Evolutionary conservation across 441 rosid genomes (phyloP), one percentile per base, ranked within the genome.

Genomic region (Macaranga tanarius): DNA sequence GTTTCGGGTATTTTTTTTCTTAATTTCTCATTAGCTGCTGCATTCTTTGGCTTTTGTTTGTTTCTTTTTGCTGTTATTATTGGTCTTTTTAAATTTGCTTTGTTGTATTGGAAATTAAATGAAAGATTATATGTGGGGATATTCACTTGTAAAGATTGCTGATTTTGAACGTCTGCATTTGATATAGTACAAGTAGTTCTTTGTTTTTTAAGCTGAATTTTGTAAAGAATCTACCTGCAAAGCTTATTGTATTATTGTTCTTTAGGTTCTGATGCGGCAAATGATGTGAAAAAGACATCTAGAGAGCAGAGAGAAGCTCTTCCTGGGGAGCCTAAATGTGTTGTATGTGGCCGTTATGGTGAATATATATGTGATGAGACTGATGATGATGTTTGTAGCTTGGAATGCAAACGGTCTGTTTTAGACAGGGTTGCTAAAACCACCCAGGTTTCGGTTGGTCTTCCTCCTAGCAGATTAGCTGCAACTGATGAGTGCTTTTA

Each of bases 281-380:
- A 86, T 80, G 90, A 79, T 64, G 86, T 92, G 75, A 87, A 88
- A 76, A 77, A 78, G 81, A 84, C 79, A 23, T 85, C 85, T 66
- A 80, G 50, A 75, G 92, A 90, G 69, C 98, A 92, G 83, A 88
- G 97, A 82, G 81, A 75, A n/a, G 89, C 94, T 78, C 76, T 89
- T 69, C 75, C 81, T 0, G 92, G 79, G 34, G 99, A 92, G 71
- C 97, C 95, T 52, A 80, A 67, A 76, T 94, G 99, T 80, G 90
- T 85, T 66, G 76, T 88, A 42, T 90, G 97, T 63, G 77, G 93
- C 61, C 91, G 90, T 70, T 92, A 92, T 78, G 98, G 98, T 15
- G 97, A 94, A 76, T 92, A 92, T 78, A 88, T 92, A 60, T 90
- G 97, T 73, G 90, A 89, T 77, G 79, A 88, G 81, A 94, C 97